A percentile compares a stretch with the other conserved stretches of the same genome.
Evolutionary conservation across 2,329 filamentous ascomycete genomes (phyloP).

Genomic region (Pestalotiopsis fici): DNA sequence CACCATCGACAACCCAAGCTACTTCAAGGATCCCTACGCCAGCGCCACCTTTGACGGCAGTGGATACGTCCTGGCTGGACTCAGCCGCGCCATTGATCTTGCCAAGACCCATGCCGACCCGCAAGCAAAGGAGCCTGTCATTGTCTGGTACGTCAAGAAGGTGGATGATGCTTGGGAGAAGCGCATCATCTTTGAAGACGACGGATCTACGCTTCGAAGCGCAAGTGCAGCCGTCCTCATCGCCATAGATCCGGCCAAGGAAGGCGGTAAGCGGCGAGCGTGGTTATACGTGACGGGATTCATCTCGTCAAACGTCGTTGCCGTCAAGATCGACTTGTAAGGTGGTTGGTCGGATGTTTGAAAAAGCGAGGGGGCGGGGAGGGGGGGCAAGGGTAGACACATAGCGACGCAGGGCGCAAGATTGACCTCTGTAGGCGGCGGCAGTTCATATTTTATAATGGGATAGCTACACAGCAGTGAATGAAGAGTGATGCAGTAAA

Average conservation of each 20-base stretch:
- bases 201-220: conserved; percentile 49
- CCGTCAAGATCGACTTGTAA: conserved; percentile 12
- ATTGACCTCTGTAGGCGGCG: too few species aligned
- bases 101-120: conserved; percentile 27
- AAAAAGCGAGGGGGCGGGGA: not conserved
- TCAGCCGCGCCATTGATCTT: conserved; percentile 42
- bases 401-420: not conserved
- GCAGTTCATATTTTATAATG: too few species aligned
- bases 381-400: not conserved
- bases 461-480: too few species aligned
- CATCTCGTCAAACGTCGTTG: conserved; percentile 20
- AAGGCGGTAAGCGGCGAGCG: conserved; percentile 45
- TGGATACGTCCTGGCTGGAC: conserved; percentile 52
- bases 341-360: not conserved
- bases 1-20: conserved; percentile 58
- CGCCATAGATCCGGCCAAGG: conserved; percentile 46
- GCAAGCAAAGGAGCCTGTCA: conserved; percentile 38
- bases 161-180: conserved; percentile 37
- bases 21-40: conserved; percentile 55
- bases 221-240: conserved; percentile 55
- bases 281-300: conserved; percentile 63
- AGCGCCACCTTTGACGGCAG: conserved; percentile 36
- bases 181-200: conserved; percentile 57
- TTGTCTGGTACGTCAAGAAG: conserved; percentile 44
- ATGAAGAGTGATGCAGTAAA: not conserved